Evolutionary conservation across 179 eudicot genomes (phyloP).

Genomic region (Beta lomatogona): DNA sequence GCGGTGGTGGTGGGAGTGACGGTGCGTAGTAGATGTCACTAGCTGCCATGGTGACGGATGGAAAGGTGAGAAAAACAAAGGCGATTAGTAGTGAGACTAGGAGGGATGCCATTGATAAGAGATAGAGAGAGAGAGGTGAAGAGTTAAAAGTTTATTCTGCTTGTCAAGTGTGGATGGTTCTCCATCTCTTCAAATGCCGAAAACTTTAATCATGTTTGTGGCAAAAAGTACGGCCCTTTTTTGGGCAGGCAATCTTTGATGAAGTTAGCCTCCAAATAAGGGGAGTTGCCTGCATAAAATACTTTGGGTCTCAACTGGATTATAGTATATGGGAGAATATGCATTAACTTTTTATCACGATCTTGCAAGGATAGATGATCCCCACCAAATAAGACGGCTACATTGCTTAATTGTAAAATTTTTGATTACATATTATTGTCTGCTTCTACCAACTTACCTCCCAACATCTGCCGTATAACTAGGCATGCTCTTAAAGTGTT

Average conservation of each 20-base stretch:
- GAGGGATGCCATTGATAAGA: constrained; percentile 27
- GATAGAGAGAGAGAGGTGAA: neutral
- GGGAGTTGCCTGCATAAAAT: neutral
- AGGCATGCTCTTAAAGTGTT: neutral
- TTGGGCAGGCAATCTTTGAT: constrained; percentile 32
- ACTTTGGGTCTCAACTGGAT: constrained; percentile 15
- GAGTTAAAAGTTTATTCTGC: neutral
- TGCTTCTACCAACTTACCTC: constrained; percentile 1
- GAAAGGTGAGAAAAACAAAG: constrained; percentile 28
- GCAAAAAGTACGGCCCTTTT: constrained; percentile 26
- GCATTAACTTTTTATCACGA: constrained; percentile 19
- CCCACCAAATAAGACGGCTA: constrained; percentile 16
- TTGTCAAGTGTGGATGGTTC: neutral
- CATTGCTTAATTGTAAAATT: neutral
- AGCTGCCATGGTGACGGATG: constrained; percentile 6
- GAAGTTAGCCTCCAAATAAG: constrained; percentile 6
- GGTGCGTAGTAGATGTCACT: neutral
- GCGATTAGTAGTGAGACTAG: constrained; percentile 27
- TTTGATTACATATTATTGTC: neutral
- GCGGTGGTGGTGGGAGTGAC: neutral
- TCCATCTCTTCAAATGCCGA: constrained; percentile 3
- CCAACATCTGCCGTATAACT: neutral
- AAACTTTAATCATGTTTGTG: constrained; percentile 25
- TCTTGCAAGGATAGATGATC: constrained; percentile 4
- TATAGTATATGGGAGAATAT: constrained; percentile 18